Evolutionary conservation across 768 basidiomycete species (phyloP).

Genomic region (Mycena olivaceomarginata): DNA sequence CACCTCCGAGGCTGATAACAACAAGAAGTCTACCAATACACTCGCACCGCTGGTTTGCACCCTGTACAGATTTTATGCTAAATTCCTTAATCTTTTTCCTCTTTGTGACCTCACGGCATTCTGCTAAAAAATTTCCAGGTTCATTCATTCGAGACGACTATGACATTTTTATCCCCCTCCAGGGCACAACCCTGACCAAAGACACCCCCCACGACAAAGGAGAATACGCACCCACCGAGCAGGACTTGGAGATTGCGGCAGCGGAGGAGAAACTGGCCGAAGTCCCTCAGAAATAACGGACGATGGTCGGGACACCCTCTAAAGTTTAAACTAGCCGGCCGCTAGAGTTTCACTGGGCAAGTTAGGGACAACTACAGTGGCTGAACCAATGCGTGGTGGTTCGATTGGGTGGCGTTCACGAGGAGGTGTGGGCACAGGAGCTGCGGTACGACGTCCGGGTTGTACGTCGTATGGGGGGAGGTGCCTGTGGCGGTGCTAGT

Average conservation of each 20-base stretch:
- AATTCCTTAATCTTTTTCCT: slow-evolving; percentile 47
- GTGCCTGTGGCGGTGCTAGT: neutral
- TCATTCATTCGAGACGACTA: slow-evolving; percentile 40
- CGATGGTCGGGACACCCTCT: slow-evolving; percentile 22
- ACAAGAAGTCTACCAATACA: slow-evolving; percentile 44
- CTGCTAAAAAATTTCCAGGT: slow-evolving; percentile 38
- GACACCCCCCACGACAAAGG: slow-evolving; percentile 34
- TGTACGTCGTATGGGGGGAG: neutral
- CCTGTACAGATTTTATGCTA: slow-evolving; percentile 40
- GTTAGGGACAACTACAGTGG: slow-evolving; percentile 27
- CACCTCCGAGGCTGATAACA: slow-evolving; percentile 37
- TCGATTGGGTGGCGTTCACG: slow-evolving; percentile 36
- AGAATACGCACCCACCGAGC: slow-evolving; percentile 30
- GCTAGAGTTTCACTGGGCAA: slow-evolving; percentile 40
- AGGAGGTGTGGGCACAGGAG: slow-evolving; percentile 23
- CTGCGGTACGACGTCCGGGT: neutral
- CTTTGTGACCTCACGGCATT: slow-evolving; percentile 43
- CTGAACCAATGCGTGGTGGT: slow-evolving; percentile 37
- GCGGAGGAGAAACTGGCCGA: slow-evolving; percentile 34
- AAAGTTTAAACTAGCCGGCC: no score
- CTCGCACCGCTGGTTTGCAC: slow-evolving; percentile 53
- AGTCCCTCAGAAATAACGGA: neutral
- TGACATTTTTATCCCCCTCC: slow-evolving; percentile 44
- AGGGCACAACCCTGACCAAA: slow-evolving; percentile 40
- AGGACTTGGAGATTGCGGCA: slow-evolving; percentile 30